phyloP scores from a whole-genome alignment of 441 rosid genomes.

The Iberis amara region DNA sequence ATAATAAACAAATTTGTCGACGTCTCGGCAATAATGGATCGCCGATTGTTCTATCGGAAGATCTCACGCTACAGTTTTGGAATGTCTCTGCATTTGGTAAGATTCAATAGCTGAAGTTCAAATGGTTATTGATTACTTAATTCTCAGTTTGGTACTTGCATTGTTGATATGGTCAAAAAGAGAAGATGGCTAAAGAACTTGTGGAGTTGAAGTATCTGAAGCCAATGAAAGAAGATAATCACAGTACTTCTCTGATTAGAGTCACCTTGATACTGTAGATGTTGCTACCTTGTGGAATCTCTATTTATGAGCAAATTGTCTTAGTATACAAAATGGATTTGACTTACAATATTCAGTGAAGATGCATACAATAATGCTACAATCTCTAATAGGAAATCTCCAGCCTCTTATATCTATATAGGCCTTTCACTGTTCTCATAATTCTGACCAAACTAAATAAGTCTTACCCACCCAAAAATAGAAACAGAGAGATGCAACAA shows the following conservation, averaged over 20 bases:
- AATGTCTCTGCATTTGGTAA: slow-evolving; percentile 62
- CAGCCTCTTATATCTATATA: slow-evolving; percentile 12
- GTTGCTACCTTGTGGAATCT: background rate
- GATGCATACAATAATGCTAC: slow-evolving; percentile 18
- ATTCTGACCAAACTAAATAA: slow-evolving; percentile 13
- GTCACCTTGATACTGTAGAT: slow-evolving; percentile 11
- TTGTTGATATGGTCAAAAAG: slow-evolving; percentile 37
- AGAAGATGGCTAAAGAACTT: slow-evolving; percentile 66
- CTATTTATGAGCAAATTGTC: slow-evolving; percentile 12
- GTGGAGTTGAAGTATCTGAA: no score
- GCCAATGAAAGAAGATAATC: slow-evolving; percentile 40
- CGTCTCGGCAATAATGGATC: slow-evolving; percentile 50
- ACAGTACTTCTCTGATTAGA: slow-evolving; percentile 32
- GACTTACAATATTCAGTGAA: slow-evolving; percentile 22
- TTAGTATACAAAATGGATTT: slow-evolving; percentile 20
- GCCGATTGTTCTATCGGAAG: slow-evolving; percentile 50
- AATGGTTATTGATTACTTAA: background rate
- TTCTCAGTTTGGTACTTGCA: slow-evolving; percentile 13
- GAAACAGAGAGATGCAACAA: slow-evolving; percentile 9
- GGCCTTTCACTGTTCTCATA: slow-evolving; percentile 19
- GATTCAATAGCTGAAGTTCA: background rate
- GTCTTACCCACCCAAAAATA: slow-evolving; percentile 21
- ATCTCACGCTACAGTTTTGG: slow-evolving; percentile 62
- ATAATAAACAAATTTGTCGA: slow-evolving; percentile 38
- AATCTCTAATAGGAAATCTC: slow-evolving; percentile 17